Conservation (phyloP, 2,329 filamentous ascomycete species). For the Pyricularia pennisetigena region DNA sequence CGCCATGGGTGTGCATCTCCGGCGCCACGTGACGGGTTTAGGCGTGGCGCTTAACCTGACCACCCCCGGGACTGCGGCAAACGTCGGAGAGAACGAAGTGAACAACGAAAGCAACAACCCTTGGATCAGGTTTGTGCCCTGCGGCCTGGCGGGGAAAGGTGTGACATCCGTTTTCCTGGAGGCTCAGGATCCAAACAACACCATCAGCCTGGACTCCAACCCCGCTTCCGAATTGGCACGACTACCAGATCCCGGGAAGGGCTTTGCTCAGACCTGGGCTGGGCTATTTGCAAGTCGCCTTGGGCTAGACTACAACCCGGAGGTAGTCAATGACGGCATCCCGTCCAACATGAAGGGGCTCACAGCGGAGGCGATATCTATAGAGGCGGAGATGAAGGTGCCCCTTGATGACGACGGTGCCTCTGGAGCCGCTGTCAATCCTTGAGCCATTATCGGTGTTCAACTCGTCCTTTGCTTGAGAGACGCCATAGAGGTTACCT, state of each 20-base stretch:
- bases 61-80: constrained; percentile 34
- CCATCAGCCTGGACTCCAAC: background rate
- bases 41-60: constrained; percentile 75
- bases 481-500: no score
- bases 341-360: background rate
- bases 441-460: background rate
- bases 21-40: constrained; percentile 73
- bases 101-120: constrained; percentile 39
- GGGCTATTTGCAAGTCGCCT: background rate
- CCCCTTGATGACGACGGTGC: background rate
- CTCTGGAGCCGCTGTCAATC: background rate
- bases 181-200: no score
- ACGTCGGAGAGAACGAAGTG: constrained; percentile 17
- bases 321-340: background rate
- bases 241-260: background rate
- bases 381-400: background rate
- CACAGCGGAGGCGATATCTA: background rate
- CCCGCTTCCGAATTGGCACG: background rate
- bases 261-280: background rate
- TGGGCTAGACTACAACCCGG: background rate
- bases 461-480: no score
- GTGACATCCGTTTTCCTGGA: constrained; percentile 56
- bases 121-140: constrained; percentile 72
- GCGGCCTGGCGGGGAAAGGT: constrained; percentile 70
- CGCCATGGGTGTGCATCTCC: constrained; percentile 83